Base-by-base conservation (phyloP, 768 basidiomycete species). In the Boletus rubropictus region DNA sequence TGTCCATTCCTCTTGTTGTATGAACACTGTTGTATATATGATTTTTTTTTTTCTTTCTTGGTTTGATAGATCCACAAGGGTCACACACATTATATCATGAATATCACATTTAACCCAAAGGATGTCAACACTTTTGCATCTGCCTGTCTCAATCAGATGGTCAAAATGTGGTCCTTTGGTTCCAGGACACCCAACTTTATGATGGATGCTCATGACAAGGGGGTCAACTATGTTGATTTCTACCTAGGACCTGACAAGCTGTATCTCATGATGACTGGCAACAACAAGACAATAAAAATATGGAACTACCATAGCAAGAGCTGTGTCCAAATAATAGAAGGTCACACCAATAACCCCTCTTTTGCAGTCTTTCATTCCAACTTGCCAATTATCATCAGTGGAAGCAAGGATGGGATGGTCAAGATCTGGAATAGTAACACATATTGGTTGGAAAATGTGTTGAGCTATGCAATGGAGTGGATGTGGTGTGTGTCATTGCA, bases 221-320 rank as follows among this genome's bases (percentile, higher is more conserved):
- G 96, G 33, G 95, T 98, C 61, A 98, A 99, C 73, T 98, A 89
- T 55, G 93, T 99, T 61, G 94, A 98, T 62, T 98, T 97, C 71
- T 98, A 98, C 58, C 93, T 94, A 4, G 95, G 94, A 40, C 84
- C 92, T 3, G 95, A 99, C 70, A 93, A 89, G 61, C 96, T 95
- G 0, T 99, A 97, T 63, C 78, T 99, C 42, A 86, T 97, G 29
- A 98, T 95, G 10, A 89, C 89, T 2, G 92, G 94, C 44, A 96
- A 98, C 68, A 96, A 99, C 76, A 88, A 92, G 73, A 88, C 88
- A 3, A 87, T 99, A 71, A 98, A 98, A 63, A 82, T 98, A 40
- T 99, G 95, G 95, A 95, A 99, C 72, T 98, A 98, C 69, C 85
- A 95, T 54, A 87, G 86, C 75, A 99, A 98, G 70, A 92, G 89